Conservation (phyloP, 768 basidiomycete genomes). For the Amanita polypyramis region DNA sequence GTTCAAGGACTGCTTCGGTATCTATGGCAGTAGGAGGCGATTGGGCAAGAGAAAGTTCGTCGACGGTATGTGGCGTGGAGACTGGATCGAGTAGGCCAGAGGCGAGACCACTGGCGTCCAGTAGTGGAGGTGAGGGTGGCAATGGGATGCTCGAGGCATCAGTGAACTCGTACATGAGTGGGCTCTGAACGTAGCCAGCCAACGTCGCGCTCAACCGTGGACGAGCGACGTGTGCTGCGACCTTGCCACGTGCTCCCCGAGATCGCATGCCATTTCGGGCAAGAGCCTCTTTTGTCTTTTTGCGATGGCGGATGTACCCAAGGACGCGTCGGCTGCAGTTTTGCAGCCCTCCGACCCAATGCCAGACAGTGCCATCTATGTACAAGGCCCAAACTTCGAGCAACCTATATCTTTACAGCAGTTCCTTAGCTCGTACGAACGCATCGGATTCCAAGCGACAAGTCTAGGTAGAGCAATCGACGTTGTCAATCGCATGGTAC, state of each 20-base stretch:
- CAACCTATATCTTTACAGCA: conserved; percentile 50
- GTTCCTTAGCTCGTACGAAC: conserved; percentile 71
- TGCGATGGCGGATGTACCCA: conserved; percentile 27
- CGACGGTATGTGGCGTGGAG: not conserved
- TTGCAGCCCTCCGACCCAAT: conserved; percentile 68
- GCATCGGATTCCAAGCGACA: conserved; percentile 97
- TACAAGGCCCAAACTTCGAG: conserved; percentile 85
- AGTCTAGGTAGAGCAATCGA: conserved; percentile 82
- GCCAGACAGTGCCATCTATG: conserved; percentile 51
- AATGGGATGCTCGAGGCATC: conserved; percentile 4
- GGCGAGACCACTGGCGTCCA: not conserved
- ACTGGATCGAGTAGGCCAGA: too few species aligned
- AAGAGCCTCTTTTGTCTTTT: not conserved
- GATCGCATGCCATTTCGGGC: not conserved
- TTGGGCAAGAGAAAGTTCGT: not conserved
- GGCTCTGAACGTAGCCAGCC: not conserved
- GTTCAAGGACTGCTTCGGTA: not conserved
- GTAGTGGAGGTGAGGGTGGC: conserved; percentile 5
- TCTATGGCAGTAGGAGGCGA: not conserved
- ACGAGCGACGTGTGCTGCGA: not conserved
- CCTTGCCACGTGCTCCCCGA: conserved; percentile 1
- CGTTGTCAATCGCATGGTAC: conserved; percentile 89
- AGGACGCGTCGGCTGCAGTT: conserved; percentile 62
- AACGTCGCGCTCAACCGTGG: not conserved
- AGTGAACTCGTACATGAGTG: conserved; percentile 4